Conservation (phyloP, 2,329 filamentous ascomycete genomes). For the Cordyceps cicadae region DNA sequence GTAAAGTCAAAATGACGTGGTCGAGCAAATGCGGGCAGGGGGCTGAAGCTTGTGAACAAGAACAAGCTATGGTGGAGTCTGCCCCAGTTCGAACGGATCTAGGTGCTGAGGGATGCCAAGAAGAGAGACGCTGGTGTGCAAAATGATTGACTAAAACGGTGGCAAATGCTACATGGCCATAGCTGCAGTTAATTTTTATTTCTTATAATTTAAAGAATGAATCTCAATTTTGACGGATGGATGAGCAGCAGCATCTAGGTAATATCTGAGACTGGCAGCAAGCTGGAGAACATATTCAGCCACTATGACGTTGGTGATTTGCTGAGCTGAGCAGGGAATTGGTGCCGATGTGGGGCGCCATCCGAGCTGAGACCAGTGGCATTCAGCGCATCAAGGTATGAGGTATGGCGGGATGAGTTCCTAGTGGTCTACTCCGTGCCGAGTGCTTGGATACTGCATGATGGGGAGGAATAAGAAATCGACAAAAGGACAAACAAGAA, state of each 20-base stretch:
- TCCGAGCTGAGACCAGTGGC: neutral
- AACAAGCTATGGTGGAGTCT: constrained; percentile 5
- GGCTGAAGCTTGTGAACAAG: neutral
- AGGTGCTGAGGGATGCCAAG: neutral
- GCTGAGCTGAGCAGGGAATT: neutral
- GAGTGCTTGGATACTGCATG: neutral
- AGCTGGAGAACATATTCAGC: neutral
- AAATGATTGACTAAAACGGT: neutral
- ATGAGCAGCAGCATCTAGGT: too few species aligned
- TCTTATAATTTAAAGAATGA: too few species aligned
- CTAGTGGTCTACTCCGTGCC: neutral
- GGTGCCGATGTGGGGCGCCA: constrained; percentile 1
- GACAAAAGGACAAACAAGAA: too few species aligned
- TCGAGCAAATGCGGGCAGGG: neutral
- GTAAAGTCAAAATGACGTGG: constrained; percentile 1
- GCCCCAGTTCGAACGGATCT: neutral
- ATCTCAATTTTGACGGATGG: too few species aligned
- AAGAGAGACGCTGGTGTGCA: neutral
- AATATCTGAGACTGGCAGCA: too few species aligned
- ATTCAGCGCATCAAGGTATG: neutral
- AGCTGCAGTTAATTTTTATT: too few species aligned
- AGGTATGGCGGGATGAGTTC: neutral
- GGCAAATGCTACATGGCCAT: too few species aligned
- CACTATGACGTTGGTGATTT: constrained; percentile 1
- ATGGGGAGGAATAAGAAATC: neutral